These are phyloP conservation scores for Neopestalotiopsis rosae DNA, from an alignment of 2,329 filamentous ascomycete species.

Conservation along the genomic window DNA sequence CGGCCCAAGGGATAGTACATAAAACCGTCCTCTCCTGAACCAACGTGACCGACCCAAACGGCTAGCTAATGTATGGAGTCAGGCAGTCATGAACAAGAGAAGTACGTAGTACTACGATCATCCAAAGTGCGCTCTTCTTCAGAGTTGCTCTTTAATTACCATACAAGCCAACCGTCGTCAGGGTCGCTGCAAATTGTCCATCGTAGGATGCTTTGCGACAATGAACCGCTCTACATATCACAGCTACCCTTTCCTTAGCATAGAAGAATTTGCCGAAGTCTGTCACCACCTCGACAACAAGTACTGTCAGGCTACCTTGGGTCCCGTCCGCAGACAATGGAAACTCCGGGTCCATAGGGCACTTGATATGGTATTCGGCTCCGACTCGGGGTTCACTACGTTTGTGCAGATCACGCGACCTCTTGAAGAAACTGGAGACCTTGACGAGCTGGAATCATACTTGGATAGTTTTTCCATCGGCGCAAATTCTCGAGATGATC, in stretches of 20 bases:
- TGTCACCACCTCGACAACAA: conserved; percentile 66
- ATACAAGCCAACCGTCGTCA: too few species aligned
- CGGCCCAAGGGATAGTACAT: too few species aligned
- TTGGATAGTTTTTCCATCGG: conserved; percentile 53
- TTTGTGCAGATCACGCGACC: conserved; percentile 63
- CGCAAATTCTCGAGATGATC: conserved; percentile 16
- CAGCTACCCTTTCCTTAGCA: conserved; percentile 65
- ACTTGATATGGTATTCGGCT: conserved; percentile 50
- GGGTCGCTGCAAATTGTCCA: too few species aligned
- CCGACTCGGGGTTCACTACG: conserved; percentile 52
- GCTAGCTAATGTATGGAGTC: too few species aligned
- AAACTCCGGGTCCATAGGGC: conserved; percentile 59
- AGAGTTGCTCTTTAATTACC: too few species aligned
- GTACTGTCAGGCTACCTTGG: conserved; percentile 64
- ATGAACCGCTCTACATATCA: conserved; percentile 43
- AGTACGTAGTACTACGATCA: too few species aligned
- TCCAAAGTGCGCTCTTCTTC: too few species aligned
- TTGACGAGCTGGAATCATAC: conserved; percentile 52
- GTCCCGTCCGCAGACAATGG: conserved; percentile 58
- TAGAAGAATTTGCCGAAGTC: conserved; percentile 67
- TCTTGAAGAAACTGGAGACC: conserved; percentile 46
- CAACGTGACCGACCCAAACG: too few species aligned
- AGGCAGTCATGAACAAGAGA: too few species aligned
- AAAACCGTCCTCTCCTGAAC: too few species aligned
- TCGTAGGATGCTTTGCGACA: conserved; percentile 5